Evolutionary conservation across 352 stramenopile genomes (phyloP), one percentile per base, ranked within the genome.

Genomic region (Globisporangium yorkense): DNA sequence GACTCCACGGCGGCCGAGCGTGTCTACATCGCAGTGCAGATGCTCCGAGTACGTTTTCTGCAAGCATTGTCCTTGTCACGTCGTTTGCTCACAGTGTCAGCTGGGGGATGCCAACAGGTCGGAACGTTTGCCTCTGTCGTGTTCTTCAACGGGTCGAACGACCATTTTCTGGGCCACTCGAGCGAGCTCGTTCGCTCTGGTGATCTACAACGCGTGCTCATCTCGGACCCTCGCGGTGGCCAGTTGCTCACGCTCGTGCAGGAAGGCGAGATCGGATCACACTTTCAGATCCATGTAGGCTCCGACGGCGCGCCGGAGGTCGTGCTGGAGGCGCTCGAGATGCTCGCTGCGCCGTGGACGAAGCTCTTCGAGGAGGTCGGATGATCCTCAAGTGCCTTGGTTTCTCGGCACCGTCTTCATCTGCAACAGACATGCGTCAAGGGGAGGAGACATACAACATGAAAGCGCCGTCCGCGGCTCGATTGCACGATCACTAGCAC

Each of bases 261-360:
- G 21, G 71, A 81, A 33, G 59, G 63, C 8, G 58, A 59, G 16
- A 31, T 40, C 10, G 57, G 15, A 0, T 33, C 56, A 43, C 61
- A 67, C 29, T 60, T 80, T 12, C 54, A 73, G 12, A 24, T 85
- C 31, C 75, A 83, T 59, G 44, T 85, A 0, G 72, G 73, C n/a
- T 66, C 61, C 1, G 71, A 83, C 40, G 68, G 68, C 3, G 57
- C 65, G 18, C 62, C 68, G 0, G 29, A 52, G 10, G 52, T 33
- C 33, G 59, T 78, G 3, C 59, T 70, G 56, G 27, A 62, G 44
- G 65, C 70, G 4, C 61, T 74, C 40, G 48, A 67, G 21, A 18
- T 49, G 9, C 27, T 72, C 9, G 27, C 54, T 2, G 60, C 48
- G 13, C 60, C 61, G 13, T 71, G 59, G 61, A 58, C 37, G 3